Base-by-base conservation (phyloP, 2,329 filamentous ascomycete genomes). In the Arthrobotrys entomopaga region DNA sequence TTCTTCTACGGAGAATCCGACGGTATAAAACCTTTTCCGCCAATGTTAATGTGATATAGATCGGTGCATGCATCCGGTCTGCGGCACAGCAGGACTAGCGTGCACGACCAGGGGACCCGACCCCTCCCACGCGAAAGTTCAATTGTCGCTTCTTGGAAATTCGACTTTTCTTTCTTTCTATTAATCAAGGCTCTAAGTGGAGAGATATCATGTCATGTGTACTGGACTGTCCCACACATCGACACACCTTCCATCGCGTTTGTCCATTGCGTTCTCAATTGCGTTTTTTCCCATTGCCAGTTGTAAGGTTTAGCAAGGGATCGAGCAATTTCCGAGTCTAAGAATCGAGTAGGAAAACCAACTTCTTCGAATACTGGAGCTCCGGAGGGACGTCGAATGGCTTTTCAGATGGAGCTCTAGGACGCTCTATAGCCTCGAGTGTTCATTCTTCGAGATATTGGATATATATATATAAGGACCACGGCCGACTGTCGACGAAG, bases 101-200 rank as follows among this genome's bases (percentile, higher is more conserved):
- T 46, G 43, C 48, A 19, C 52, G 8, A 8, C 15, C 42, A 46
- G 16, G 42, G 42, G 42, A 46, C 16, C 16, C 46, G 10, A 29
- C 49, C 52, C 40, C 50, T 57, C 58, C 52, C 38, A 24, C 43
- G 58, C 29, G 13, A 57, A 65, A 70, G 52, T 64, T 26, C 50
- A 70, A 20, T 70, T 58, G 15, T 54, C 67, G 53, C 46, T 65
- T 72, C 19, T 22, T 24, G 53, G 40, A 48, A 72, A 72, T 34
- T 72, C 67, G 43, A 72, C 67, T 65, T 72, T 72, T 72, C 29
- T 22, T 13, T 40, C 34, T 13, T 7, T 40, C 34, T 7, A 40
- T 7, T 40, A 40, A 19, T 34, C 6, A 10, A 34, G 29, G 29
- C 29, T 34, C 29, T 34, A 34, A 34, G 29, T 34, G 29, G 29